Percentiles rank a stretch among this genome's conserved stretches.
Conservation (phyloP, 345 rosid genomes). For the Carallia pectinifolia region DNA sequence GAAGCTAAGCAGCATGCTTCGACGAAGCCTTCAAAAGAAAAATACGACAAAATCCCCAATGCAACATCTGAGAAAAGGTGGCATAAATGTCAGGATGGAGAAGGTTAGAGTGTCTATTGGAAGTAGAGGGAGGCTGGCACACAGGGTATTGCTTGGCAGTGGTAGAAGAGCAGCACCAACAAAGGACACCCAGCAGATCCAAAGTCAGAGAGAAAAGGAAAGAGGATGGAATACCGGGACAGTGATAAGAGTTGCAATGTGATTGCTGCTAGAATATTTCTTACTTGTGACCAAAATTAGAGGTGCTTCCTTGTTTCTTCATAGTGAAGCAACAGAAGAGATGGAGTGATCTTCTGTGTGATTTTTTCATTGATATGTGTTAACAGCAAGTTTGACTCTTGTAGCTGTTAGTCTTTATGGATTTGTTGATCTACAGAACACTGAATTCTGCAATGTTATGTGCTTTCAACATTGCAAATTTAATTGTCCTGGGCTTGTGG, state of each 20-base stretch:
- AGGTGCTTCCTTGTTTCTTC: slow-evolving; percentile 1
- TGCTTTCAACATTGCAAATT: too few species aligned
- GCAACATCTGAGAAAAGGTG: slow-evolving; percentile 64
- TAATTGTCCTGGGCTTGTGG: too few species aligned
- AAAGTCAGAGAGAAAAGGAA: slow-evolving; percentile 58
- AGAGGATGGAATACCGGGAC: slow-evolving; percentile 69
- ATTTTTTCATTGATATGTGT: neutral
- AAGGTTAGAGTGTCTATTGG: slow-evolving; percentile 82
- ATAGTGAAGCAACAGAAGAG: neutral
- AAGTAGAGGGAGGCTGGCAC: slow-evolving; percentile 69
- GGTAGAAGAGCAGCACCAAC: slow-evolving; percentile 50
- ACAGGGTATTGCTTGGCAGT: slow-evolving; percentile 51
- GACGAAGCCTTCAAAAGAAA: slow-evolving; percentile 80
- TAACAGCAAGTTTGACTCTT: neutral
- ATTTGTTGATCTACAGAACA: neutral
- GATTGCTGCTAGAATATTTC: neutral
- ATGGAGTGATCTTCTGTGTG: neutral
- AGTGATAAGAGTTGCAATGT: slow-evolving; percentile 32
- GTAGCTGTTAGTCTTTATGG: neutral
- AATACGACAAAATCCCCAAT: slow-evolving; percentile 47
- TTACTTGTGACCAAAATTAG: neutral
- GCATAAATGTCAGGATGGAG: slow-evolving; percentile 84
- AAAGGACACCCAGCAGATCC: slow-evolving; percentile 58
- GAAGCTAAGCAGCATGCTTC: slow-evolving; percentile 52
- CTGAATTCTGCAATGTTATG: too few species aligned